Percentiles rank a stretch among this genome's conserved stretches.
phyloP scores from a whole-genome alignment of 2,329 filamentous ascomycete species.

The Aspergillus ustus region DNA sequence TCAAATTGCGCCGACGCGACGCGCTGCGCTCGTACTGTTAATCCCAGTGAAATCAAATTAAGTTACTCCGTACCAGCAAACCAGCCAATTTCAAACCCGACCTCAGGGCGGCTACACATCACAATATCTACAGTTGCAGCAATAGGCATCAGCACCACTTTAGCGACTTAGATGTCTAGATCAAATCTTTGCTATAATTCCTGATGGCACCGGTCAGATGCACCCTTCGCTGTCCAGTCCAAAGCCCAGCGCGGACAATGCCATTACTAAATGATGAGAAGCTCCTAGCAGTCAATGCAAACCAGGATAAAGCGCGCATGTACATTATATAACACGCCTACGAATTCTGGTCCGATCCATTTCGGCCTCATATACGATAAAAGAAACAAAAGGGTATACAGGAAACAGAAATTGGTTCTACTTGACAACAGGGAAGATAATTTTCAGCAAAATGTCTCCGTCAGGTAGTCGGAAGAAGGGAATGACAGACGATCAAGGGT shows the following conservation, averaged over 20 bases:
- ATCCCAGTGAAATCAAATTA: not conserved
- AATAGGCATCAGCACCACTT: too few relatives aligned
- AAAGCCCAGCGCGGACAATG: not conserved
- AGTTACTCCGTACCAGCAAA: conserved; percentile 12
- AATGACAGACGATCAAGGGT: conserved; percentile 33
- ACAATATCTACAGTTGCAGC: conserved; percentile 3
- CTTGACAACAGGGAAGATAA: conserved; percentile 28
- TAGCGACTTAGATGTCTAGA: too few relatives aligned
- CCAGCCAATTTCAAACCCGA: conserved; percentile 7
- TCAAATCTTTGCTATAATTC: not conserved
- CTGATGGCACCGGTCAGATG: not conserved
- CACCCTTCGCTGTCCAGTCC: not conserved
- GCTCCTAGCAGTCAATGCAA: not conserved
- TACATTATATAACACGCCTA: not conserved
- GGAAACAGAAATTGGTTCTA: conserved; percentile 23
- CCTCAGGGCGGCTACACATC: conserved; percentile 2
- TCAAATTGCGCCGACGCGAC: conserved; percentile 14
- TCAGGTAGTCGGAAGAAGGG: conserved; percentile 22
- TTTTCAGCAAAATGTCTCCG: conserved; percentile 28
- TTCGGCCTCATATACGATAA: not conserved
- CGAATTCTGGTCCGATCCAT: not conserved
- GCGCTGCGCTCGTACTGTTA: conserved; percentile 12
- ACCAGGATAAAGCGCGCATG: not conserved
- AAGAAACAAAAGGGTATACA: conserved; percentile 13
- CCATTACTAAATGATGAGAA: not conserved